Conservation (phyloP, 805 yeast genomes). For the Komagataella ulmi region DNA sequence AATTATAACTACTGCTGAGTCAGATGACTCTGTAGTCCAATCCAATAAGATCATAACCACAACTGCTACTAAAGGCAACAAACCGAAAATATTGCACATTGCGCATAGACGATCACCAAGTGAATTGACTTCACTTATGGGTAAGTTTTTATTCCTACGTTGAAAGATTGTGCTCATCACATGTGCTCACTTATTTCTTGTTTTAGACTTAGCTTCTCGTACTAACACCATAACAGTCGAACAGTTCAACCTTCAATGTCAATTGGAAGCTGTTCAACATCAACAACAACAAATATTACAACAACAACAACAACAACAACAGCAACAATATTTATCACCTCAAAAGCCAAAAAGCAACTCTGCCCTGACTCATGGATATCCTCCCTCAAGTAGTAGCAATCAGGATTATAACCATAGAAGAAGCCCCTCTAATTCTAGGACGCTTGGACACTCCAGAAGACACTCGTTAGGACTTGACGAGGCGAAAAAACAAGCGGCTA, state of each 20-base stretch:
- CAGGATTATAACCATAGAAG: constrained; percentile 1
- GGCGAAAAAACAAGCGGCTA: constrained; percentile 95
- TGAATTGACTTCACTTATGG: constrained; percentile 85
- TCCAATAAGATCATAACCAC: constrained; percentile 10
- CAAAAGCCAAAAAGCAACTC: constrained; percentile 6
- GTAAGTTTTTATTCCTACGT: constrained; percentile 20
- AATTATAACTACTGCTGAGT: neutral
- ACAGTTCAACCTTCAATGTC: constrained; percentile 81
- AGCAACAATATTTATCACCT: constrained; percentile 11
- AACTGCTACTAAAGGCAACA: constrained; percentile 17
- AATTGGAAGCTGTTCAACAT: constrained; percentile 80
- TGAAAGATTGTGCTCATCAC: neutral
- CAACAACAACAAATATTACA: constrained; percentile 84
- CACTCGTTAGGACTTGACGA: constrained; percentile 87
- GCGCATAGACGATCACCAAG: constrained; percentile 98
- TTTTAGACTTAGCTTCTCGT: neutral
- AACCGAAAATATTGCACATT: constrained; percentile 62
- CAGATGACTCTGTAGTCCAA: neutral
- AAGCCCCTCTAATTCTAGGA: constrained; percentile 15
- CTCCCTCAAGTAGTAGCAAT: constrained; percentile 7
- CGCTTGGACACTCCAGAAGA: constrained; percentile 70
- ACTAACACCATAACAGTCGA: constrained; percentile 32
- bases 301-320: constrained; percentile 49
- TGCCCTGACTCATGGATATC: constrained; percentile 8
- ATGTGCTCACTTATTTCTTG: constrained; percentile 5